phyloP scores from a whole-genome alignment of 2,329 filamentous ascomycete genomes.

The Botrytis porri region DNA sequence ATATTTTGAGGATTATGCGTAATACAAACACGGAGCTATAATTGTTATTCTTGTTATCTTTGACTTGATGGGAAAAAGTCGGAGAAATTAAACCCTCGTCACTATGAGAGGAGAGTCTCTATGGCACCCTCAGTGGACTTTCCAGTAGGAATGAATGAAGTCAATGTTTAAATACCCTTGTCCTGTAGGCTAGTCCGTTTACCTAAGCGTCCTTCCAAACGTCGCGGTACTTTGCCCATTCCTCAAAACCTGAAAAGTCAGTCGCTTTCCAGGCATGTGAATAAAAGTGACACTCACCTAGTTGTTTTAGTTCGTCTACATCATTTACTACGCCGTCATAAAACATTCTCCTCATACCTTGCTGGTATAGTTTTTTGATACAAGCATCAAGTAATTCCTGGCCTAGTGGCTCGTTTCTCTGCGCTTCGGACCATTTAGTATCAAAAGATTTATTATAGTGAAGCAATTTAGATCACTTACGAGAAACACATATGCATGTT shows the following conservation, averaged over 20 bases:
- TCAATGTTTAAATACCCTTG: neutral
- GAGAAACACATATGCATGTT: constrained; percentile 58
- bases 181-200: neutral
- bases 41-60: constrained; percentile 1
- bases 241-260: constrained; percentile 49
- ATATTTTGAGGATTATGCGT: neutral
- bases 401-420: constrained; percentile 46
- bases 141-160: neutral
- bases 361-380: constrained; percentile 45
- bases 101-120: neutral
- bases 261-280: neutral
- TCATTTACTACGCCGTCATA: constrained; percentile 54
- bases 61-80: neutral
- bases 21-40: constrained; percentile 2
- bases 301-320: constrained; percentile 48
- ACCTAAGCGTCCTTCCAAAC: constrained; percentile 46
- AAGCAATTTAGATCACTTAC: constrained; percentile 41
- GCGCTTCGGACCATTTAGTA: constrained; percentile 24
- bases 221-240: constrained; percentile 57
- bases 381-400: constrained; percentile 54
- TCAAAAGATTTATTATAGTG: neutral
- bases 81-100: neutral
- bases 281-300: constrained; percentile 45
- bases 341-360: constrained; percentile 54
- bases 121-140: neutral